A percentile compares a stretch with the other conserved stretches of the same genome.
Conservation (phyloP, 768 basidiomycete species). For the Auriscalpium microsporum region DNA sequence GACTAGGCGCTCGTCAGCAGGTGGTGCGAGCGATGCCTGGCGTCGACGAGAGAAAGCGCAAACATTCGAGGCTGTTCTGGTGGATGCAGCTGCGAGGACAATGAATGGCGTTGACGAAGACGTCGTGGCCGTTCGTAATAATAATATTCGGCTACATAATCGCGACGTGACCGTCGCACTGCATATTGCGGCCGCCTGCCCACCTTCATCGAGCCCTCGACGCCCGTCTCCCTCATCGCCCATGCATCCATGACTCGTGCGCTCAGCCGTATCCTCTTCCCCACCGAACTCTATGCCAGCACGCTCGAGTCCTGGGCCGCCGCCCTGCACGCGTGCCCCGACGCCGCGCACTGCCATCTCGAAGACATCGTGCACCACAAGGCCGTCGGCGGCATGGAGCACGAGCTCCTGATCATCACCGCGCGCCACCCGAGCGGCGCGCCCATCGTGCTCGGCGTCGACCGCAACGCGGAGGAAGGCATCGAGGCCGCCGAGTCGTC, state of each 20-base stretch:
- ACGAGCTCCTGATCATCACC: slow-evolving; percentile 13
- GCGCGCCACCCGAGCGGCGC: slow-evolving; percentile 6
- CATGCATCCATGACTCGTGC: background rate
- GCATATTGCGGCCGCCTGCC: no score
- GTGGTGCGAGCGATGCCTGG: no score
- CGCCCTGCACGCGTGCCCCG: slow-evolving; percentile 1
- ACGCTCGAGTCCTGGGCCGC: slow-evolving; percentile 10
- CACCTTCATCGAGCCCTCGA: no score
- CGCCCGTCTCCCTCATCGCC: no score
- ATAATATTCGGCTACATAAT: no score
- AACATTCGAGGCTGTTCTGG: no score
- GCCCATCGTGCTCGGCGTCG: slow-evolving; percentile 11
- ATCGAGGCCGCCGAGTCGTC: background rate
- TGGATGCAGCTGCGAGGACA: no score
- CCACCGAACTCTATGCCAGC: slow-evolving; percentile 1
- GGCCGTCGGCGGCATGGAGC: slow-evolving; percentile 11
- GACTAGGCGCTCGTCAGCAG: no score
- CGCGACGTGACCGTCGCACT: no score
- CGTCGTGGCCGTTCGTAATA: no score
- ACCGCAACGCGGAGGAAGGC: slow-evolving; percentile 11
- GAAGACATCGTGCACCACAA: slow-evolving; percentile 14
- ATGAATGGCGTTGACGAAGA: no score
- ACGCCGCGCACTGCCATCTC: slow-evolving; percentile 3
- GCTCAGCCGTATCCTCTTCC: background rate
- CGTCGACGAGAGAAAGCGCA: no score